Evolutionary conservation across 2,329 filamentous ascomycete genomes (phyloP).

Genomic region (Alternaria hordeiaustralica): DNA sequence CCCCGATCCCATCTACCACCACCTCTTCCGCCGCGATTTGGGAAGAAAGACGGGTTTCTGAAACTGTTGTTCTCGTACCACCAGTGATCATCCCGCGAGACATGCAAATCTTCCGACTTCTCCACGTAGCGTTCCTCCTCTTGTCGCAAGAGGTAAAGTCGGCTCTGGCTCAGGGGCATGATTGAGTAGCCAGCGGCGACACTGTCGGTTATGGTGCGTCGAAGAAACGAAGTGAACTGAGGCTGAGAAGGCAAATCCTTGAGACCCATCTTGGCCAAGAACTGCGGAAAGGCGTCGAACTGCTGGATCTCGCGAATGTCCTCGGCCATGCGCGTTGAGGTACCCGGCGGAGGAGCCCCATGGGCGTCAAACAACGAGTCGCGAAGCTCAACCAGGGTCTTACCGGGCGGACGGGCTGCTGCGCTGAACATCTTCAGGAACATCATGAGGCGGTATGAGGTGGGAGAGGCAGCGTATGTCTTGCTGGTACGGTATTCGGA

Average conservation of each 20-base stretch:
- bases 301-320: conserved; percentile 54
- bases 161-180: conserved; percentile 31
- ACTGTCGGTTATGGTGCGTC: conserved; percentile 32
- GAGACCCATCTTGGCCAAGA: conserved; percentile 55
- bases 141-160: conserved; percentile 33
- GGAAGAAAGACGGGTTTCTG: conserved; percentile 27
- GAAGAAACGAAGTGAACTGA: conserved; percentile 31
- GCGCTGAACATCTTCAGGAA: conserved; percentile 60
- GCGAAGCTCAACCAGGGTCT: conserved; percentile 49
- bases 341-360: conserved; percentile 58
- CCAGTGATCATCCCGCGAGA: conserved; percentile 12
- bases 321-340: conserved; percentile 51
- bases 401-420: conserved; percentile 50
- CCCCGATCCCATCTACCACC: not conserved
- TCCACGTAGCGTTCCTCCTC: conserved; percentile 27
- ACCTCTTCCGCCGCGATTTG: not conserved
- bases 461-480: conserved; percentile 56
- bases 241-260: conserved; percentile 19
- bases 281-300: conserved; percentile 53
- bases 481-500: conserved; percentile 56
- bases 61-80: conserved; percentile 22
- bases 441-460: conserved; percentile 61
- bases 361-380: conserved; percentile 56
- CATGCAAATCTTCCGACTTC: conserved; percentile 13
- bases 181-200: conserved; percentile 30